Conservation (phyloP, 805 yeast genomes). For the Jamesozyma piceae region DNA sequence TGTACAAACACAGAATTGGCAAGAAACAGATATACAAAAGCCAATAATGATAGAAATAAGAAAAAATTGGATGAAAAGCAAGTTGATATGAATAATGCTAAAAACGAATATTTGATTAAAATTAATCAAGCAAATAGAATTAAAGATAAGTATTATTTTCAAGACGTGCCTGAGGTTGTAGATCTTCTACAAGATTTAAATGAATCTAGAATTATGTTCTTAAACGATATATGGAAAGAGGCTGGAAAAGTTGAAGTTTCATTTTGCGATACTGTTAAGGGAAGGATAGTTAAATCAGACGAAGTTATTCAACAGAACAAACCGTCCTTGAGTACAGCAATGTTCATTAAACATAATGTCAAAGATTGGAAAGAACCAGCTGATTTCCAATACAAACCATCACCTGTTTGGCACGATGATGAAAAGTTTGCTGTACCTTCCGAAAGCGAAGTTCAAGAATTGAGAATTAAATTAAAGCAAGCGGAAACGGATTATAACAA, state of each 20-base stretch:
- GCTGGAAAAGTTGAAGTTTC: conserved; percentile 56
- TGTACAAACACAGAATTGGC: conserved; percentile 76
- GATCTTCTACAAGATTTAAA: conserved; percentile 79
- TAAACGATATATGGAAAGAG: conserved; percentile 58
- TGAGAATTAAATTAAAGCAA: conserved; percentile 43
- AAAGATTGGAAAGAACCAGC: conserved; percentile 74
- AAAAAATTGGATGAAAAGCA: conserved; percentile 51
- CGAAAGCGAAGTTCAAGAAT: conserved; percentile 47
- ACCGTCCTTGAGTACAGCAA: conserved; percentile 69
- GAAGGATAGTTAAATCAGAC: conserved; percentile 42
- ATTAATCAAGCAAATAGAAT: conserved; percentile 80
- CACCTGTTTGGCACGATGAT: conserved; percentile 96
- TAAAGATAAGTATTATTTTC: conserved; percentile 87
- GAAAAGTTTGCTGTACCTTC: conserved; percentile 55
- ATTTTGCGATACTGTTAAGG: conserved; percentile 36
- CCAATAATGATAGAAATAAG: conserved; percentile 41
- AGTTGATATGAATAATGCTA: conserved; percentile 76
- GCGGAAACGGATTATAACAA: conserved; percentile 28
- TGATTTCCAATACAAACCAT: conserved; percentile 78
- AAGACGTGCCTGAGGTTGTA: conserved; percentile 83
- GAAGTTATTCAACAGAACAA: conserved; percentile 56
- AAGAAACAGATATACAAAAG: conserved; percentile 62
- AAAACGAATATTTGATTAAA: conserved; percentile 71
- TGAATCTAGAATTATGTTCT: conserved; percentile 62
- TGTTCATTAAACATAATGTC: conserved; percentile 85